Evolutionary conservation across 768 basidiomycete species (phyloP).

Genomic region (Austroboletus eburneus): DNA sequence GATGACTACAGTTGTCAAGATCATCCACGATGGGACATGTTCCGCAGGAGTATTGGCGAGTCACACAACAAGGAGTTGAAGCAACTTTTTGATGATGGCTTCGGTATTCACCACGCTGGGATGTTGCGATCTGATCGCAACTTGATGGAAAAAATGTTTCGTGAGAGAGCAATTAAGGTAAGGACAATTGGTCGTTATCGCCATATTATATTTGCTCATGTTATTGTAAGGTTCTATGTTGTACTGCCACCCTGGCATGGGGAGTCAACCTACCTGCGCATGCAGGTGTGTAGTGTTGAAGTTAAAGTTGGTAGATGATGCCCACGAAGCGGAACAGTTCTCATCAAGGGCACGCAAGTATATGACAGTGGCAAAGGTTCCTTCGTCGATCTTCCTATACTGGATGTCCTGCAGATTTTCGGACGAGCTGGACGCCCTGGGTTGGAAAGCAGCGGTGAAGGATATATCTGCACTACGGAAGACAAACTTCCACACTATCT

Average conservation of each 20-base stretch:
- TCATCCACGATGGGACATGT: constrained; percentile 73
- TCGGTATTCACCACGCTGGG: constrained; percentile 98
- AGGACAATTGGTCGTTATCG: neutral
- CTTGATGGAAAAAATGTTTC: constrained; percentile 93
- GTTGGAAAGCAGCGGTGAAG: constrained; percentile 88
- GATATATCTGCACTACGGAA: constrained; percentile 92
- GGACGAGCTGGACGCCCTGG: constrained; percentile 92
- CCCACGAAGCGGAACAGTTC: constrained; percentile 43
- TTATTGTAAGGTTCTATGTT: constrained; percentile 94
- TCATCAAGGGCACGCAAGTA: constrained; percentile 97
- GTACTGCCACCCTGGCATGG: constrained; percentile 98
- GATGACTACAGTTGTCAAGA: constrained; percentile 81
- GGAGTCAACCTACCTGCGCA: constrained; percentile 99
- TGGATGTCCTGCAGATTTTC: constrained; percentile 97
- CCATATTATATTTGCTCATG: no score
- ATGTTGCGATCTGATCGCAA: constrained; percentile 94
- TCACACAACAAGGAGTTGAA: constrained; percentile 97
- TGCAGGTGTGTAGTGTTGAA: constrained; percentile 63
- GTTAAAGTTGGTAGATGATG: constrained; percentile 3
- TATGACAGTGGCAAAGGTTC: constrained; percentile 89
- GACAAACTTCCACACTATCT: constrained; percentile 93
- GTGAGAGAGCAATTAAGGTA: constrained; percentile 88
- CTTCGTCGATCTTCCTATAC: constrained; percentile 87
- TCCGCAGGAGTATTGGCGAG: constrained; percentile 70
- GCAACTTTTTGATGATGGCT: constrained; percentile 84